Conservation (phyloP, 1,284 basidiomycete species). For the Termitomyces sp. region DNA sequence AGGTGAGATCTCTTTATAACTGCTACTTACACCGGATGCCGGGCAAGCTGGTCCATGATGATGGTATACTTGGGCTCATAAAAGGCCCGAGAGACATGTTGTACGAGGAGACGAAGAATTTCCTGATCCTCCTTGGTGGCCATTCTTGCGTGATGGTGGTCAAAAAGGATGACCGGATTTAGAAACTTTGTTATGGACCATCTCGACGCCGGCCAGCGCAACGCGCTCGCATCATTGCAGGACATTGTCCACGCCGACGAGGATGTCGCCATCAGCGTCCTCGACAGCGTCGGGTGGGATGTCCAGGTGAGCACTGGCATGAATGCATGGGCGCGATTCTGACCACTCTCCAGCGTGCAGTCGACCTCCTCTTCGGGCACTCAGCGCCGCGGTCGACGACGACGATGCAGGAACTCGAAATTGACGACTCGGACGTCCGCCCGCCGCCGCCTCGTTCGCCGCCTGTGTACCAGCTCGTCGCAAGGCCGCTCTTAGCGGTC, state of each 20-base stretch:
- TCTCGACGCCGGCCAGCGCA: conserved; percentile 40
- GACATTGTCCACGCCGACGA: conserved; percentile 54
- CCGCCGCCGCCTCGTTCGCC: conserved; percentile 18
- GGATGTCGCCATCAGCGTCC: conserved; percentile 50
- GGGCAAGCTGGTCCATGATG: conserved; percentile 88
- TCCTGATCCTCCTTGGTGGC: conserved; percentile 73
- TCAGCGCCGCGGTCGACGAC: conserved; percentile 12
- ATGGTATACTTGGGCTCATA: conserved; percentile 92
- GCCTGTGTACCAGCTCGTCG: conserved; percentile 16
- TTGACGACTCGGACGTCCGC: conserved; percentile 49
- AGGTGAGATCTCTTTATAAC: conserved; percentile 12
- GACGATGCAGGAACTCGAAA: conserved; percentile 36
- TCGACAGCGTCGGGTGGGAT: conserved; percentile 65
- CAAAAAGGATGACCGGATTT: too few relatives aligned
- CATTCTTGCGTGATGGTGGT: conserved; percentile 31
- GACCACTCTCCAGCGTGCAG: conserved; percentile 40
- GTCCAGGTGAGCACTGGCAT: conserved; percentile 38
- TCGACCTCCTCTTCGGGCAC: conserved; percentile 53
- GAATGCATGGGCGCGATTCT: background rate
- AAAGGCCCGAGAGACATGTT: conserved; percentile 90
- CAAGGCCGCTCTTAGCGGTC: conserved; percentile 31
- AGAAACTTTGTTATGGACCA: conserved; percentile 22
- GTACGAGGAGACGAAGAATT: conserved; percentile 75
- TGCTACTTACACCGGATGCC: conserved; percentile 84
- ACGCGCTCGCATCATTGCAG: conserved; percentile 47